Percentiles rank a stretch among this genome's conserved stretches.
These are phyloP conservation scores for Mytilinidion resinicola DNA, from an alignment of 495 filamentous ascomycete genomes.

Conservation along the genomic window DNA sequence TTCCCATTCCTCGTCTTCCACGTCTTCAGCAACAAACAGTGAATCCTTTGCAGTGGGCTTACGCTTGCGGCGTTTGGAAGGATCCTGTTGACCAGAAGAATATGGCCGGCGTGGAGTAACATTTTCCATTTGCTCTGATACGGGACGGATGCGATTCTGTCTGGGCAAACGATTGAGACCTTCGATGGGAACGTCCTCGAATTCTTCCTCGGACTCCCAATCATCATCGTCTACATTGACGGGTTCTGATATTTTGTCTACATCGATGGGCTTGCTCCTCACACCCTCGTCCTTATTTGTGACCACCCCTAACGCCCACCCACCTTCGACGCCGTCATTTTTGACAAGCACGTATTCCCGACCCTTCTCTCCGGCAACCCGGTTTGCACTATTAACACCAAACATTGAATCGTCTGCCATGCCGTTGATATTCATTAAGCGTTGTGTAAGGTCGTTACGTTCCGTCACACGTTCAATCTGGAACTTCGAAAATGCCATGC, in stretches of 20 bases:
- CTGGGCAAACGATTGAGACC: conserved; percentile 86
- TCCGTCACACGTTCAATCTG: conserved; percentile 91
- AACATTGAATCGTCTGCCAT: conserved; percentile 69
- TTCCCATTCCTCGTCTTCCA: conserved; percentile 32
- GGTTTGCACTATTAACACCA: conserved; percentile 51
- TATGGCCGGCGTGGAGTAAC: conserved; percentile 7
- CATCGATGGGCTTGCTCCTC: conserved; percentile 77
- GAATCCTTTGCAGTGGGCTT: conserved; percentile 33
- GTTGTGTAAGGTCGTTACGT: conserved; percentile 89
- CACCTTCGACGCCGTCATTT: conserved; percentile 88
- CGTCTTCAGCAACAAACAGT: conserved; percentile 55
- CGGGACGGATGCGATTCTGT: conserved; percentile 36
- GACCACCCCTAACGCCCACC: conserved; percentile 95
- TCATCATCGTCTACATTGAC: conserved; percentile 52
- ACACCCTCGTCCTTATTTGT: conserved; percentile 68
- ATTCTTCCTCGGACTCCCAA: conserved; percentile 60
- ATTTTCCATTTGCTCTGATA: conserved; percentile 40
- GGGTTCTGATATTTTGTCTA: conserved; percentile 56
- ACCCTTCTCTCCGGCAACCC: conserved; percentile 84
- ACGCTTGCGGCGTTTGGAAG: conserved; percentile 11
- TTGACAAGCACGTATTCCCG: conserved; percentile 94
- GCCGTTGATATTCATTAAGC: conserved; percentile 89
- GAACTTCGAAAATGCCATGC: conserved; percentile 95
- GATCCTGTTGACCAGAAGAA: no score
- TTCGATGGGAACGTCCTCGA: conserved; percentile 94